Percentiles rank a stretch among this genome's conserved stretches.
phyloP scores from a whole-genome alignment of 2,329 filamentous ascomycete species.

The Amphichorda felina region DNA sequence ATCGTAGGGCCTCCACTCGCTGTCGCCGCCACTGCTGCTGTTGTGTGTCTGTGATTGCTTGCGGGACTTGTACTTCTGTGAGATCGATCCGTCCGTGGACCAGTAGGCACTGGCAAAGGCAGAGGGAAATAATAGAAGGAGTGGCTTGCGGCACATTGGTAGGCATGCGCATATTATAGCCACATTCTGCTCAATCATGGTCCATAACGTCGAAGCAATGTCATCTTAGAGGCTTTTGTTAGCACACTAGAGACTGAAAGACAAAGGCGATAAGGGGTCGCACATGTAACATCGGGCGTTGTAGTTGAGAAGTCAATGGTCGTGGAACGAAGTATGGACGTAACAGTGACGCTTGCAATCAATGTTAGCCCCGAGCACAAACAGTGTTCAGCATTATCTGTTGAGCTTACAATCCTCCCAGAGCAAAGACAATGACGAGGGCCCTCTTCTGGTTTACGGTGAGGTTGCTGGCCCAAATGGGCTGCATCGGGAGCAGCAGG shows the following conservation, averaged over 20 bases:
- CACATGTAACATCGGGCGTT: constrained; percentile 23
- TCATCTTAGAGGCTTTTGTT: constrained; percentile 12
- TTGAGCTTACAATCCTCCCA: constrained; percentile 28
- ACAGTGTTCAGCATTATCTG: too few relatives aligned
- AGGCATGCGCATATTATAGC: constrained; percentile 26
- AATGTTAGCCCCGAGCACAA: neutral
- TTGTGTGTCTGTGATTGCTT: too few relatives aligned
- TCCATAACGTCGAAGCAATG: constrained; percentile 24
- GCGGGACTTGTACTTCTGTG: too few relatives aligned
- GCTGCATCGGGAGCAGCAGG: constrained; percentile 31
- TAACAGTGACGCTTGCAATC: constrained; percentile 21
- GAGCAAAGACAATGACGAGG: constrained; percentile 26
- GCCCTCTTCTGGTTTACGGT: constrained; percentile 24
- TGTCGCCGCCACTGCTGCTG: too few relatives aligned
- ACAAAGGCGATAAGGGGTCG: constrained; percentile 3
- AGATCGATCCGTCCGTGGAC: too few relatives aligned
- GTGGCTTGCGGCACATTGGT: constrained; percentile 26
- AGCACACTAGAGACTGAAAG: neutral
- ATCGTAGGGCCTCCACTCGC: too few relatives aligned
- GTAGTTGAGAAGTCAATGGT: constrained; percentile 25
- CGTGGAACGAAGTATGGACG: constrained; percentile 27
- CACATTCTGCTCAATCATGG: constrained; percentile 25
- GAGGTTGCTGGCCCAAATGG: constrained; percentile 31
- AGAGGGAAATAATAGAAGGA: constrained; percentile 21
- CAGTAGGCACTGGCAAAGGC: constrained; percentile 16